phyloP scores from a whole-genome alignment of 768 basidiomycete species.

The Hypsizygus marmoreus region DNA sequence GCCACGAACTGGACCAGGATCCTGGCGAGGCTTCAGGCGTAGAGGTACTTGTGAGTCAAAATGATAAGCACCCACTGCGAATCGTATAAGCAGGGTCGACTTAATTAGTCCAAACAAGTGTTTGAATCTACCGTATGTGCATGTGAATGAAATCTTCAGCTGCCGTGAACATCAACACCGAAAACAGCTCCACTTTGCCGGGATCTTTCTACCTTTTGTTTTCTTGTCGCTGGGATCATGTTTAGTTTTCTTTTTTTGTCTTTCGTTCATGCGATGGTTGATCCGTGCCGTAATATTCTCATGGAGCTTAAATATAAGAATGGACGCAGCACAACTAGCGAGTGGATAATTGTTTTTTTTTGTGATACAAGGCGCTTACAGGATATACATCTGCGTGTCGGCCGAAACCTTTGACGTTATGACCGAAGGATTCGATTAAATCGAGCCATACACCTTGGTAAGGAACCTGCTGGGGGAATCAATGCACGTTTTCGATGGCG shows the following conservation, averaged over 20 bases:
- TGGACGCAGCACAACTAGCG: too few relatives aligned
- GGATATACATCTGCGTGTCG: too few relatives aligned
- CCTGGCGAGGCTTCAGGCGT: constrained; percentile 35
- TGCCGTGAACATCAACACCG: neutral
- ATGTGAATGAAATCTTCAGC: neutral
- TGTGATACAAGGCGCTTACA: too few relatives aligned
- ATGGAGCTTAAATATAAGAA: too few relatives aligned
- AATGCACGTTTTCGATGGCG: neutral
- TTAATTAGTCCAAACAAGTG: too few relatives aligned
- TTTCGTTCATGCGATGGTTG: neutral
- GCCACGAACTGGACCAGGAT: constrained; percentile 45
- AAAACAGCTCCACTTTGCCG: neutral
- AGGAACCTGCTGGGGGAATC: neutral
- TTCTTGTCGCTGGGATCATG: neutral
- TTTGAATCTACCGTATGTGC: too few relatives aligned
- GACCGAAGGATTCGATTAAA: too few relatives aligned
- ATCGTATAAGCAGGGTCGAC: constrained; percentile 48
- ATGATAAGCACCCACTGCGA: constrained; percentile 74
- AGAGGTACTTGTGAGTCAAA: constrained; percentile 70
- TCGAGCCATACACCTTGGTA: too few relatives aligned
- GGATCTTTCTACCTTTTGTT: neutral
- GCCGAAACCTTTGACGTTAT: too few relatives aligned
- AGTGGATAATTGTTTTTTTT: too few relatives aligned
- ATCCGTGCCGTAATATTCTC: neutral
- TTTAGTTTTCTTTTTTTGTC: neutral